Evolutionary conservation across 768 basidiomycete species (phyloP).

Genomic region (Amanita pseudoporphyria): DNA sequence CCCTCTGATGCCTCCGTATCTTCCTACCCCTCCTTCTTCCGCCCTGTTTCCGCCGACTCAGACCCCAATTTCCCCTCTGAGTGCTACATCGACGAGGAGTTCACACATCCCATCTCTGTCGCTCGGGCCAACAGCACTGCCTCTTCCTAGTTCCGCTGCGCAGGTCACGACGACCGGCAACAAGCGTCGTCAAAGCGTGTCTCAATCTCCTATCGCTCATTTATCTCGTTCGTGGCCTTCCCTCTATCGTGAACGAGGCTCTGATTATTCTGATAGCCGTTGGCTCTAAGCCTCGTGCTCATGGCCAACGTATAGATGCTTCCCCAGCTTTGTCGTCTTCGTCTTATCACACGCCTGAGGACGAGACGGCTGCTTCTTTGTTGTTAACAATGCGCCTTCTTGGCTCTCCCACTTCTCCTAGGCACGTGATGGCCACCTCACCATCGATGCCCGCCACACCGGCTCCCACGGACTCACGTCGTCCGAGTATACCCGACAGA

Average conservation of each 20-base stretch:
- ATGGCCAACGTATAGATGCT: neutral
- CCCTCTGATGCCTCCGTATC: constrained; percentile 19
- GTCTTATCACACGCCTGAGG: constrained; percentile 42
- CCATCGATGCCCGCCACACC: neutral
- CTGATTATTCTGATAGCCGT: neutral
- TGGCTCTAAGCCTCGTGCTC: too few species aligned
- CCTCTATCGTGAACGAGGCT: neutral
- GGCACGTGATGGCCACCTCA: neutral
- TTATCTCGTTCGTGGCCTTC: neutral
- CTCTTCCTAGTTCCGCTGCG: constrained; percentile 4
- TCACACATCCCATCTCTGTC: constrained; percentile 18
- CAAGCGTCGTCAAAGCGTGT: neutral
- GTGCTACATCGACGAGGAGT: constrained; percentile 12
- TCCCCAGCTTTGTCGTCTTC: constrained; percentile 3
- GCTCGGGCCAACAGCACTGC: constrained; percentile 12
- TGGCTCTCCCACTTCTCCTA: constrained; percentile 14
- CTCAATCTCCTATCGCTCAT: neutral
- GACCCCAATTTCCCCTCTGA: constrained; percentile 17
- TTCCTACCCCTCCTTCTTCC: constrained; percentile 51
- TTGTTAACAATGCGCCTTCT: constrained; percentile 52
- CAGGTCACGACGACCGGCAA: constrained; percentile 1
- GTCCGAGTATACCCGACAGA: constrained; percentile 1
- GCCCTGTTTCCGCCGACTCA: constrained; percentile 26
- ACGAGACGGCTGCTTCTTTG: constrained; percentile 61
- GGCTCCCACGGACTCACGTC: constrained; percentile 4